These are phyloP conservation scores for Pestalotiopsis sp. DNA, from an alignment of 2,329 filamentous ascomycete genomes.

Conservation along the genomic window DNA sequence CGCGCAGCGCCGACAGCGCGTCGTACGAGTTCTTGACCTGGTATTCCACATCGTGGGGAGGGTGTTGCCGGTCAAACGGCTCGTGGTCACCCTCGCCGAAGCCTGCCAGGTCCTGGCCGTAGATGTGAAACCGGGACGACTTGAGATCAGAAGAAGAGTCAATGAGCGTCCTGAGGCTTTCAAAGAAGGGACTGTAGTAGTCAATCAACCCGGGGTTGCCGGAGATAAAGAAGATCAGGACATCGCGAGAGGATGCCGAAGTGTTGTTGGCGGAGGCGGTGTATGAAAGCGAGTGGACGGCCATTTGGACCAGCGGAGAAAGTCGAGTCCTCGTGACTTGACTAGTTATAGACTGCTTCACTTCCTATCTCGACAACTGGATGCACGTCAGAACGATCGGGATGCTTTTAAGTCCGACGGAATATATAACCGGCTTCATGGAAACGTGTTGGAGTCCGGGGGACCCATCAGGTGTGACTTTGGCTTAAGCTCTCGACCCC, in stretches of 20 bases:
- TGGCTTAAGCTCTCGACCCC: background rate
- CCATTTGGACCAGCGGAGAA: slow-evolving; percentile 2
- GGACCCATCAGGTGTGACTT: background rate
- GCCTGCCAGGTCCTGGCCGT: slow-evolving; percentile 61
- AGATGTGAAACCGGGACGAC: slow-evolving; percentile 52
- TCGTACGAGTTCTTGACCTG: slow-evolving; percentile 52
- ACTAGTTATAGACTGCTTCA: background rate
- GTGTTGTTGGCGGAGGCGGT: slow-evolving; percentile 14
- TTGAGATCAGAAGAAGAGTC: slow-evolving; percentile 34
- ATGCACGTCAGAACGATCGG: background rate
- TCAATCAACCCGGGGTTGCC: slow-evolving; percentile 78
- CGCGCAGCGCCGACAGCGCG: slow-evolving; percentile 36
- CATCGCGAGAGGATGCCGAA: slow-evolving; percentile 22
- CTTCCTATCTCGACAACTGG: background rate
- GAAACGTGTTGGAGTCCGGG: background rate
- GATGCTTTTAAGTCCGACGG: background rate
- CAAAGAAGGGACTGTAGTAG: slow-evolving; percentile 73
- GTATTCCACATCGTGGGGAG: slow-evolving; percentile 55
- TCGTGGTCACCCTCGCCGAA: slow-evolving; percentile 58
- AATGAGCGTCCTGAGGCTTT: slow-evolving; percentile 57
- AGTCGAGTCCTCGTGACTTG: background rate
- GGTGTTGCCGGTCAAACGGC: slow-evolving; percentile 41
- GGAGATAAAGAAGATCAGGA: slow-evolving; percentile 72
- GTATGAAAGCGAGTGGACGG: slow-evolving; percentile 21
- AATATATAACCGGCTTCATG: background rate